Evolutionary conservation across 129 eudicot species (phyloP).

Genomic region (Apium graveolens): DNA sequence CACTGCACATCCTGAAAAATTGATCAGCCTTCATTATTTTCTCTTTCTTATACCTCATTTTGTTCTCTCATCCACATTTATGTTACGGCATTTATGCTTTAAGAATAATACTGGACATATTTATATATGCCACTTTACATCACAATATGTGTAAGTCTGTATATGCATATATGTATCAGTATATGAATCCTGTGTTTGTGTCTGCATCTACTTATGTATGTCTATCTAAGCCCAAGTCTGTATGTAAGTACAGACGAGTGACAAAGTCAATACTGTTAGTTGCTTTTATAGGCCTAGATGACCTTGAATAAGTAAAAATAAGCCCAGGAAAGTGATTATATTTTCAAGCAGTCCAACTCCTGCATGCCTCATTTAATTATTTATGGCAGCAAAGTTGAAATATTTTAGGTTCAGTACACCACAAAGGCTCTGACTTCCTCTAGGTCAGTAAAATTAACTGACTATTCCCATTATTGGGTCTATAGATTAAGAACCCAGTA

Average conservation of each 20-base stretch:
- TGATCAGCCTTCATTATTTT: too few relatives aligned
- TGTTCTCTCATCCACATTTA: too few relatives aligned
- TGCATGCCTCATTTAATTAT: not conserved
- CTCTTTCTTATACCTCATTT: too few relatives aligned
- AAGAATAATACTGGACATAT: too few relatives aligned
- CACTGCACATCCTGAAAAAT: not conserved
- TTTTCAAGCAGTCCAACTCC: not conserved
- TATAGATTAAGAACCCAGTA: not conserved
- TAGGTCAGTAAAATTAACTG: not conserved
- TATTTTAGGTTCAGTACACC: not conserved
- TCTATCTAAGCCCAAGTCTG: too few relatives aligned
- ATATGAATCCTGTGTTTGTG: not conserved
- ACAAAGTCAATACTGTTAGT: not conserved
- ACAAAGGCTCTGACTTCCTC: not conserved
- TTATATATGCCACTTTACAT: not conserved
- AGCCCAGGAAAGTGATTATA: not conserved
- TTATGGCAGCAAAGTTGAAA: not conserved
- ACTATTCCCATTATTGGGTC: not conserved
- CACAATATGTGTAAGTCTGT: not conserved
- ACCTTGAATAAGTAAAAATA: not conserved
- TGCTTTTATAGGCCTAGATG: not conserved
- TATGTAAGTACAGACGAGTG: not conserved
- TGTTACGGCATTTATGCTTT: too few relatives aligned
- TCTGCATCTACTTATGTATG: not conserved
- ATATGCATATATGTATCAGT: too few relatives aligned